Evolutionary conservation across 805 yeast species (phyloP).

Genomic region (Blastobotrys robertii): DNA sequence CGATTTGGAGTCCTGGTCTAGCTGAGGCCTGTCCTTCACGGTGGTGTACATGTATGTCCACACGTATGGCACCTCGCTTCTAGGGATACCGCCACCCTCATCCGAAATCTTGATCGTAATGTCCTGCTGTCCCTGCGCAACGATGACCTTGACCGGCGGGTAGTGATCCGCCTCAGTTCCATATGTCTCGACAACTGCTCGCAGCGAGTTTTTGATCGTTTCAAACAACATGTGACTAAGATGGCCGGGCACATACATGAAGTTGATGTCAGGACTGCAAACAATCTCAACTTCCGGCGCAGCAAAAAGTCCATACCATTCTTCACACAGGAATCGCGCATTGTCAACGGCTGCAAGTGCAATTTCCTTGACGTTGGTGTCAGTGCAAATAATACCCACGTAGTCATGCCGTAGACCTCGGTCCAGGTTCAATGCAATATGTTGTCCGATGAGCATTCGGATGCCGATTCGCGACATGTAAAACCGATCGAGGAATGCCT

Average conservation of each 20-base stretch:
- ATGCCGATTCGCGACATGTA: slow-evolving; percentile 89
- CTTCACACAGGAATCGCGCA: slow-evolving; percentile 84
- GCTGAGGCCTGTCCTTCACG: slow-evolving; percentile 58
- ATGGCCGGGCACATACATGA: slow-evolving; percentile 92
- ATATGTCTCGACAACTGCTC: slow-evolving; percentile 83
- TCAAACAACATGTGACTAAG: slow-evolving; percentile 86
- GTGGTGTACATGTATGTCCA: slow-evolving; percentile 92
- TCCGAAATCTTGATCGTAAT: slow-evolving; percentile 84
- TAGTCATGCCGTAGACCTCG: slow-evolving; percentile 51
- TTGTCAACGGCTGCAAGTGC: slow-evolving; percentile 85
- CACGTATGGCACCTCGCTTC: slow-evolving; percentile 71
- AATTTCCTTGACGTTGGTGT: slow-evolving; percentile 73
- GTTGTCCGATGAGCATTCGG: slow-evolving; percentile 91
- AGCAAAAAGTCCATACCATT: slow-evolving; percentile 76
- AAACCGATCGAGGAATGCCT: slow-evolving; percentile 73
- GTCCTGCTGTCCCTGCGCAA: slow-evolving; percentile 83
- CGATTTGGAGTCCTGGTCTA: slow-evolving; percentile 51
- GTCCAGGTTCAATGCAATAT: slow-evolving; percentile 68
- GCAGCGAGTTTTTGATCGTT: slow-evolving; percentile 71
- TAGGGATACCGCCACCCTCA: slow-evolving; percentile 90
- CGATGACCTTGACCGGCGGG: slow-evolving; percentile 80
- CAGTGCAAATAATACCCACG: slow-evolving; percentile 82
- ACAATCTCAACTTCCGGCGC: slow-evolving; percentile 76
- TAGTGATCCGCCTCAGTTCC: slow-evolving; percentile 56
- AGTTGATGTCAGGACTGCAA: slow-evolving; percentile 64